Percentiles rank a stretch among this genome's conserved stretches.
Evolutionary conservation across 83 land plant genomes (phyloP).

Genomic region (Thuja plicata): DNA sequence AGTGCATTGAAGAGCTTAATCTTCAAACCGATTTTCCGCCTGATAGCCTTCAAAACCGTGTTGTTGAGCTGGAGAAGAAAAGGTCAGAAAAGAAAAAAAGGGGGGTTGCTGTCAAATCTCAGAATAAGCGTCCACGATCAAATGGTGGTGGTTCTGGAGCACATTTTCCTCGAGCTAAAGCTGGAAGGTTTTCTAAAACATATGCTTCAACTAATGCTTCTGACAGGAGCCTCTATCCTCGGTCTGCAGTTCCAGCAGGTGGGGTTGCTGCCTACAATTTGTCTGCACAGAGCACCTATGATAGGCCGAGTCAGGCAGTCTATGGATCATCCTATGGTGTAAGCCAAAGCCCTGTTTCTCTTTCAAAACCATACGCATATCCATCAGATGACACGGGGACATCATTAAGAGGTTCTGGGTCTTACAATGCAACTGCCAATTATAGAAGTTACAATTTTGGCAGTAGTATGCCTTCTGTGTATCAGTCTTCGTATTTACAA

Average conservation of each 20-base stretch:
- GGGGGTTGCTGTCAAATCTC: conserved; percentile 27
- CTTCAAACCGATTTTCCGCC: conserved; percentile 74
- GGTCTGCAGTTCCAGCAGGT: conserved; percentile 38
- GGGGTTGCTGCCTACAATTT: conserved; percentile 33
- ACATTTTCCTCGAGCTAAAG: conserved; percentile 70
- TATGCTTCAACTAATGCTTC: conserved; percentile 56
- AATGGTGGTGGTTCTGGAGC: conserved; percentile 40
- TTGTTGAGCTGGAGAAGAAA: conserved; percentile 73
- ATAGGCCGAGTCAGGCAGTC: conserved; percentile 28
- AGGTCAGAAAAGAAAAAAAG: conserved; percentile 65
- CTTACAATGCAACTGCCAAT: conserved; percentile 2
- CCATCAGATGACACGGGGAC: conserved; percentile 32
- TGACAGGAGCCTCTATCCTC: conserved; percentile 31
- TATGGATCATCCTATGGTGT: conserved; percentile 30
- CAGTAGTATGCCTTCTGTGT: conserved; percentile 36
- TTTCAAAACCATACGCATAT: conserved; percentile 30
- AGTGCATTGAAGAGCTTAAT: conserved; percentile 80
- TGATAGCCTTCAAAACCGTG: conserved; percentile 63
- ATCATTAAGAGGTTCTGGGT: conserved; percentile 7
- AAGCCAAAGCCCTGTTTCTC: conserved; percentile 50
- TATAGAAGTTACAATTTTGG: conserved; percentile 26
- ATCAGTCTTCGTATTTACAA: conserved; percentile 39
- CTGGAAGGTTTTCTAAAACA: conserved; percentile 62
- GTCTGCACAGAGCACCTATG: conserved; percentile 3
- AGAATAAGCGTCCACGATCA: conserved; percentile 67